Conservation (phyloP, 331 rosid species). For the Malus hybrid region DNA sequence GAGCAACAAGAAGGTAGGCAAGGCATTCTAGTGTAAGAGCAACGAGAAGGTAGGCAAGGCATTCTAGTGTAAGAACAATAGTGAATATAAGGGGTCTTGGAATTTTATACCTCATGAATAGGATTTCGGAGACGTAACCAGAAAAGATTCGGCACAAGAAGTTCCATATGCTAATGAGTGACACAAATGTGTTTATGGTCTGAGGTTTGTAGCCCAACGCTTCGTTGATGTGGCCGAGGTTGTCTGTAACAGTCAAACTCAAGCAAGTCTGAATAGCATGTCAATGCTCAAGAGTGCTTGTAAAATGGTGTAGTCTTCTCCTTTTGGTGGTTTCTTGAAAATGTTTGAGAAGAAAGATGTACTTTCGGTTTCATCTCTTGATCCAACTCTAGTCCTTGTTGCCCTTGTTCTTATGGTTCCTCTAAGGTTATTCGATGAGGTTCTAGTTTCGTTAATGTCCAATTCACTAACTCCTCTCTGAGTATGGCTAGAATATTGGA, state of each 20-base stretch:
- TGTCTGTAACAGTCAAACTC: neutral
- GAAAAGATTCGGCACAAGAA: neutral
- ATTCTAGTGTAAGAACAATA: neutral
- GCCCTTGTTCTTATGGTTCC: neutral
- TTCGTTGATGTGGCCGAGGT: neutral
- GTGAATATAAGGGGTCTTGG: neutral
- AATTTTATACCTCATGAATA: neutral
- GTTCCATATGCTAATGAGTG: slow-evolving; percentile 8
- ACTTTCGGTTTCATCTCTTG: neutral
- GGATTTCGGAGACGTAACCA: slow-evolving; percentile 8
- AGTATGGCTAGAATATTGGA: too few species aligned
- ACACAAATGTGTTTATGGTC: slow-evolving; percentile 1
- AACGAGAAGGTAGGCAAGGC: neutral
- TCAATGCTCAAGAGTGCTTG: slow-evolving; percentile 13
- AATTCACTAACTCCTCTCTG: neutral
- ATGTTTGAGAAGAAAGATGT: neutral
- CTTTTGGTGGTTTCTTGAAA: slow-evolving; percentile 6
- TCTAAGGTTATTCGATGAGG: neutral
- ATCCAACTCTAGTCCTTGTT: neutral
- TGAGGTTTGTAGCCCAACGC: neutral
- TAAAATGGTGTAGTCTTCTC: slow-evolving; percentile 10
- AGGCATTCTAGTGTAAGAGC: neutral
- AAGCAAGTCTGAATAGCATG: slow-evolving; percentile 10
- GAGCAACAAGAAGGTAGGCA: neutral
- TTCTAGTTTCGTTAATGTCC: neutral